Conservation (phyloP, 2,329 filamentous ascomycete species). For the Fusarium beomiforme region DNA sequence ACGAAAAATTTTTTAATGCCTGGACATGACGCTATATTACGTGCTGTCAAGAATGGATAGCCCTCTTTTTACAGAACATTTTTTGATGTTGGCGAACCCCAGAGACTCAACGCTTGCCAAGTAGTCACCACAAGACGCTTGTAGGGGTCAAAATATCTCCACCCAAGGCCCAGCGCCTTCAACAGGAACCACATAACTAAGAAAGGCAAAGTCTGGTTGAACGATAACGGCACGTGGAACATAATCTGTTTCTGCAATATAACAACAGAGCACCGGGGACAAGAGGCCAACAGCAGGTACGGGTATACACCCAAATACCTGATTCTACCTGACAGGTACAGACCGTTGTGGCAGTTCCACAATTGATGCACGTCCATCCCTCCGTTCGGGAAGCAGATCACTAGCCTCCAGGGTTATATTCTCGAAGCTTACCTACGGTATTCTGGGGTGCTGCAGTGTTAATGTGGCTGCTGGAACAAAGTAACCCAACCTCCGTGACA, state of each 20-base stretch:
- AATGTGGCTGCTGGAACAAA: not conserved
- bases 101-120: fast-evolving
- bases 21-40: no score
- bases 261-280: not conserved
- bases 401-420: not conserved
- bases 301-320: no score
- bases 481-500: not conserved
- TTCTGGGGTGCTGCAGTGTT: fast-evolving
- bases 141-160: no score
- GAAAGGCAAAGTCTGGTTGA: no score
- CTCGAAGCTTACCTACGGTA: not conserved
- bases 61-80: not conserved
- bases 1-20: no score
- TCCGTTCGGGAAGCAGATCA: not conserved
- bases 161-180: not conserved
- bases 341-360: not conserved
- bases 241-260: not conserved
- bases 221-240: no score
- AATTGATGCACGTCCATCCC: not conserved
- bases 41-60: no score
- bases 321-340: no score
- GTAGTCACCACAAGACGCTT: not conserved
- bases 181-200: not conserved
- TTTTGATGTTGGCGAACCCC: not conserved
- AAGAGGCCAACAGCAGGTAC: no score